Evolutionary conservation across 495 filamentous ascomycete species (phyloP), one percentile per base, ranked within the genome.

Genomic region (Talaromyces proteolyticus): DNA sequence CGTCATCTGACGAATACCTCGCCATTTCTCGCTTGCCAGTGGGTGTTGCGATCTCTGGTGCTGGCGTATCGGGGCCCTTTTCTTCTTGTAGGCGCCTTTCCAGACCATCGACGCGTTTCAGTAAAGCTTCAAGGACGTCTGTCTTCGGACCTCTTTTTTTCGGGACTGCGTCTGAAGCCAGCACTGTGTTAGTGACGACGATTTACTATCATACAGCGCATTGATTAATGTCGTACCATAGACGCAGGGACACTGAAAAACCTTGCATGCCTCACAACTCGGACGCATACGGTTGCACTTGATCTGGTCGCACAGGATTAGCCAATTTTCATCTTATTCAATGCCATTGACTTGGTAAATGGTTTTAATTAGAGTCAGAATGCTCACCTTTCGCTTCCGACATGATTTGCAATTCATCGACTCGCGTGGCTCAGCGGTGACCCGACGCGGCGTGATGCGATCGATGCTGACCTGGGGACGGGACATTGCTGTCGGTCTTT

Each of bases 331-430:
- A 20, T 7, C 19, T 19, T 41, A 24, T 39, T 34, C 20, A 25
- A 18, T 23, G 40, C 24, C 20, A 37, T 16, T 12, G 1, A n/a
- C n/a, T n/a, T n/a, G n/a, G n/a, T n/a, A n/a, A n/a, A n/a, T n/a
- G n/a, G n/a, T n/a, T n/a, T n/a, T n/a, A n/a, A n/a, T n/a, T n/a
- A n/a, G n/a, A n/a, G n/a, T n/a, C n/a, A n/a, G 14, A 34, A 42
- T 14, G 63, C 44, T 2, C 45, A 89, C 87, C 75, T 94, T 94
- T 59, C 89, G 77, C 64, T 91, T 94, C 55, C 89, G 82, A 73
- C 89, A 94, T 19, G 86, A 90, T 63, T 94, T 92, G 80, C 89
- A 94, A 65, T 94, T 94, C 89, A 94, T 94, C 17, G 87, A 85
- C 70, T 92, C 87, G 55, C 88, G 83, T 19, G 85, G 87, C 59